Conservation (phyloP, 768 basidiomycete species). For the Rhizopogon salebrosus region DNA sequence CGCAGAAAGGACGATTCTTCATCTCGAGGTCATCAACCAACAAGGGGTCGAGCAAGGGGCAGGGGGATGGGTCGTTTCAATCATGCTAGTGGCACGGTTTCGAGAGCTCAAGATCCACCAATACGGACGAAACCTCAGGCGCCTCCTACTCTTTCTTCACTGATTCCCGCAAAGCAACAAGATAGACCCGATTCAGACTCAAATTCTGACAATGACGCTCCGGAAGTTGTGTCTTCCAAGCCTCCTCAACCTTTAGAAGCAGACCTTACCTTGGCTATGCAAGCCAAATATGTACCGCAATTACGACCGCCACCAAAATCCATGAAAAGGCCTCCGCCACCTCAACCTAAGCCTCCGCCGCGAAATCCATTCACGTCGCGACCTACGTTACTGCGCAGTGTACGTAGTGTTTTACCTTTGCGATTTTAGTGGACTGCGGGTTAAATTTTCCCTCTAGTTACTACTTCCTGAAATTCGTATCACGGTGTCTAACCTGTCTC, state of each 20-base stretch:
- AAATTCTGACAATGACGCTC: slow-evolving; percentile 39
- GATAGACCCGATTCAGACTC: slow-evolving; percentile 20
- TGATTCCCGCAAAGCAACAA: neutral
- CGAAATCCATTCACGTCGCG: slow-evolving; percentile 64
- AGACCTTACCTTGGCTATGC: neutral
- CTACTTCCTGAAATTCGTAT: slow-evolving; percentile 81
- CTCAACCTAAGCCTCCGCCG: slow-evolving; percentile 45
- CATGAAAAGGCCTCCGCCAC: slow-evolving; percentile 18
- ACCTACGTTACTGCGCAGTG: slow-evolving; percentile 74
- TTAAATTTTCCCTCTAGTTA: slow-evolving; percentile 41
- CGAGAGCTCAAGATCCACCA: neutral
- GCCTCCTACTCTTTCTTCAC: neutral
- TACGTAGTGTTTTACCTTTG: slow-evolving; percentile 29
- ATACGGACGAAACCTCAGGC: neutral
- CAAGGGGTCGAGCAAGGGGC: slow-evolving; percentile 19
- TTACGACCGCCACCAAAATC: slow-evolving; percentile 5
- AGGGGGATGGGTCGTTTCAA: slow-evolving; percentile 25
- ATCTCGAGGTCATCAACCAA: slow-evolving; percentile 5
- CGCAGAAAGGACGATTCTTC: slow-evolving; percentile 29
- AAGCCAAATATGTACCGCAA: slow-evolving; percentile 5
- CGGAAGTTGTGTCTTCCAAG: slow-evolving; percentile 60
- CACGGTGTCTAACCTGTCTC: slow-evolving; percentile 88
- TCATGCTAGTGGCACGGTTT: neutral
- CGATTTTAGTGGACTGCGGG: neutral
- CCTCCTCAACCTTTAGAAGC: slow-evolving; percentile 9